These are phyloP conservation scores for Starmerella bombicola DNA, from an alignment of 805 yeast genomes.

Conservation along the genomic window DNA sequence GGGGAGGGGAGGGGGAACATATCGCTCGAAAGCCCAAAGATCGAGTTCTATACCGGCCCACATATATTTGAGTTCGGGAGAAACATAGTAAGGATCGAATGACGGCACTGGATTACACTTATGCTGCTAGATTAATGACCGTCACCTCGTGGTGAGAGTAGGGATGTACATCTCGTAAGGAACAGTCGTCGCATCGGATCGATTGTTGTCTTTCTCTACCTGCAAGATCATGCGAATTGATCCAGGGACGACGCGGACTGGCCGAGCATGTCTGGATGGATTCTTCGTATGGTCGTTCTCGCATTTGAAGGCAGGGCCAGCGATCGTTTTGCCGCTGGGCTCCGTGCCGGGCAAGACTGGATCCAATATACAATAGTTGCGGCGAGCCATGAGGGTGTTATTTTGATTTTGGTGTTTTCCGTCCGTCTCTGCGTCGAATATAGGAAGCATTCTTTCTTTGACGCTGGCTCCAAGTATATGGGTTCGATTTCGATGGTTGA, in stretches of 20 bases:
- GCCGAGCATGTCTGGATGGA: slow-evolving; percentile 7
- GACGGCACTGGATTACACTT: no score
- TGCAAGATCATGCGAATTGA: slow-evolving; percentile 59
- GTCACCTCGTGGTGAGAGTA: no score
- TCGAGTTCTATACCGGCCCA: no score
- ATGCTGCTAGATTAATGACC: no score
- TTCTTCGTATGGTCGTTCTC: slow-evolving; percentile 5
- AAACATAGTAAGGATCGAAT: no score
- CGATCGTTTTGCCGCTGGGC: slow-evolving; percentile 4
- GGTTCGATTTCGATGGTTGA: slow-evolving; percentile 51
- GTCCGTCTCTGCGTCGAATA: slow-evolving; percentile 51
- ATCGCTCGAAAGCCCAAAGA: no score
- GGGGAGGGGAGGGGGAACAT: no score
- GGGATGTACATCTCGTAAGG: slow-evolving; percentile 68
- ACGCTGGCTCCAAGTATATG: slow-evolving; percentile 56
- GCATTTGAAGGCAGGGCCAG: slow-evolving; percentile 18
- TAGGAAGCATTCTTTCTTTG: slow-evolving; percentile 69
- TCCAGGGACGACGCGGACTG: slow-evolving; percentile 25
- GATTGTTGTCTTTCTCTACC: slow-evolving; percentile 50
- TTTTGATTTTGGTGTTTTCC: slow-evolving; percentile 36
- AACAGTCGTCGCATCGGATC: slow-evolving; percentile 40
- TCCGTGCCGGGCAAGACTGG: slow-evolving; percentile 11
- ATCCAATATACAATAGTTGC: slow-evolving; percentile 44
- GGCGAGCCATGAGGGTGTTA: slow-evolving; percentile 41
- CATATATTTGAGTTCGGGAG: no score